Evolutionary conservation across 1,284 basidiomycete genomes (phyloP).

Genomic region (Sphagnurus paluster): DNA sequence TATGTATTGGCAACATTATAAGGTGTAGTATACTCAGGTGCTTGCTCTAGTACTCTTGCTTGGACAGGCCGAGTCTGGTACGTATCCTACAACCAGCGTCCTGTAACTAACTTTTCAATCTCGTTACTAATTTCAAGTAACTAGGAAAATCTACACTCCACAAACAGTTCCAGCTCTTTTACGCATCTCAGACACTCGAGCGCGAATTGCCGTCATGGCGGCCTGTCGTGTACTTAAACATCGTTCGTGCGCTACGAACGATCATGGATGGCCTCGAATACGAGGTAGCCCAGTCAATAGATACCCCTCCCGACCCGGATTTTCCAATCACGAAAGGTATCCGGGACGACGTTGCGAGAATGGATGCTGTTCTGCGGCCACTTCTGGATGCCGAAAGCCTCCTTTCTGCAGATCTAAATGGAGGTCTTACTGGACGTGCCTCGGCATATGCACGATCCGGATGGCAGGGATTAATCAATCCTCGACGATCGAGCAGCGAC

Average conservation of each 20-base stretch:
- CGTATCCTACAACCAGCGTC: background rate
- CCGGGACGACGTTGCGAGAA: conserved; percentile 26
- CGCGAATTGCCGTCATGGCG: conserved; percentile 65
- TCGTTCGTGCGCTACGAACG: conserved; percentile 64
- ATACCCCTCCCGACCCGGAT: conserved; percentile 13
- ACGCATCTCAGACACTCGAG: conserved; percentile 61
- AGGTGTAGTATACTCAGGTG: background rate
- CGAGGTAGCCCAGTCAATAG: conserved; percentile 11
- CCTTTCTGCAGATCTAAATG: conserved; percentile 56
- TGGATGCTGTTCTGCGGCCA: conserved; percentile 50
- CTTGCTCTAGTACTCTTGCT: conserved; percentile 47
- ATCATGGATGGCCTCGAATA: conserved; percentile 62
- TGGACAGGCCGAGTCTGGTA: conserved; percentile 63
- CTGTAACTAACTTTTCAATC: too few species aligned
- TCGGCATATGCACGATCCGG: conserved; percentile 55
- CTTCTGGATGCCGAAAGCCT: conserved; percentile 58
- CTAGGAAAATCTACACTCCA: conserved; percentile 63
- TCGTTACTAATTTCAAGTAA: background rate
- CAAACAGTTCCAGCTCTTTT: conserved; percentile 71
- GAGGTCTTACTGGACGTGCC: conserved; percentile 49
- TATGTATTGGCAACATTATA: conserved; percentile 20
- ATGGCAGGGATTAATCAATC: conserved; percentile 52
- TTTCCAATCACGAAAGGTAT: conserved; percentile 16
- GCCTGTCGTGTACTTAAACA: conserved; percentile 68
- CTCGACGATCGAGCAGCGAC: conserved; percentile 28